Conservation (phyloP, 2,329 filamentous ascomycete species). For the Pleoardoris graminearum region DNA sequence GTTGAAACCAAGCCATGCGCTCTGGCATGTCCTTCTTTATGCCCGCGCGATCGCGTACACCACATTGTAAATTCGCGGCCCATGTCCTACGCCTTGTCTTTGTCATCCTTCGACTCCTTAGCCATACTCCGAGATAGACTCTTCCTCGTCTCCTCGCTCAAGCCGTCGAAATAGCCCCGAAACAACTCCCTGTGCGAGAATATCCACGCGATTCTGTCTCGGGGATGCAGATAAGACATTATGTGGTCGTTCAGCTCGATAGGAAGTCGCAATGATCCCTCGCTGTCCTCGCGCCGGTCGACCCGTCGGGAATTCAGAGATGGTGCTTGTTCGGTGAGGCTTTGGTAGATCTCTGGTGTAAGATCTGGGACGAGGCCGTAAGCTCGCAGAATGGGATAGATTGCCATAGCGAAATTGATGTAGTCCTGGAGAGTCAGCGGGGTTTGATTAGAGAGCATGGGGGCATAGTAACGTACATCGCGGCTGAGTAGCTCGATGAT, state of each 20-base stretch:
- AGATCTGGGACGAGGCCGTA: conserved; percentile 41
- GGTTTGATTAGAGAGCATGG: background rate
- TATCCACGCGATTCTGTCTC: conserved; percentile 46
- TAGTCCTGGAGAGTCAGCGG: conserved; percentile 38
- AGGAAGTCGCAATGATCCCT: conserved; percentile 32
- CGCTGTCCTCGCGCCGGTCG: background rate
- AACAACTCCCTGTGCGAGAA: conserved; percentile 30
- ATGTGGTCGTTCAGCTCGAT: conserved; percentile 49
- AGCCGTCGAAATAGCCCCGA: conserved; percentile 7
- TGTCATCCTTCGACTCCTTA: background rate
- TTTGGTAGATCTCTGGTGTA: conserved; percentile 27
- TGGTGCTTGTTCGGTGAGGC: conserved; percentile 22
- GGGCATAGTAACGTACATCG: conserved; percentile 1
- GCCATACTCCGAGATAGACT: background rate
- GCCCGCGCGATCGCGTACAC: too few species aligned
- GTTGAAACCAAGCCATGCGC: too few species aligned
- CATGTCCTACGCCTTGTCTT: background rate
- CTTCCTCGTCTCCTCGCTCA: conserved; percentile 13
- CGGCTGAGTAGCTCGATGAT: conserved; percentile 41
- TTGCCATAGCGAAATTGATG: conserved; percentile 52
- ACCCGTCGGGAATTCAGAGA: background rate
- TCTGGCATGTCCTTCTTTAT: too few species aligned
- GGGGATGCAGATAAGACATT: conserved; percentile 41
- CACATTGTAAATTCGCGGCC: too few species aligned
- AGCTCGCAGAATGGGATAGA: conserved; percentile 49